Percentiles rank a stretch among this genome's conserved stretches.
Conservation (phyloP, 2,329 filamentous ascomycete species). For the Sclerotinia glacialis region DNA sequence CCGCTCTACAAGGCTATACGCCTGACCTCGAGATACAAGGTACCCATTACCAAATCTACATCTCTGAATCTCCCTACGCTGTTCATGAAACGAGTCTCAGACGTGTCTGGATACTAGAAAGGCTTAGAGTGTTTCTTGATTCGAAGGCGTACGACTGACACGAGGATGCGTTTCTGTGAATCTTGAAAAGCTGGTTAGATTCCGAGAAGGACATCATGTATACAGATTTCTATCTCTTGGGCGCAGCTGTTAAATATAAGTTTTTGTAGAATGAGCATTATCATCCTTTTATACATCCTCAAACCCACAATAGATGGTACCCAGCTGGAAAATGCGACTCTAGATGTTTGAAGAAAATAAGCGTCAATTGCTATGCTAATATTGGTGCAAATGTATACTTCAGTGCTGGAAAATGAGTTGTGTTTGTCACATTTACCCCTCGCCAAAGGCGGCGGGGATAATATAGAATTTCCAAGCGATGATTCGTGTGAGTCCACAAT, state of each 20-base stretch:
- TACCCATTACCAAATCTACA: background rate
- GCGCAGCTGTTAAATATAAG: no score
- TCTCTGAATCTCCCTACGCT: background rate
- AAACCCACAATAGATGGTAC: no score
- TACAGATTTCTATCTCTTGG: no score
- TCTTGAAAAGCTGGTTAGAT: background rate
- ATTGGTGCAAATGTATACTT: background rate
- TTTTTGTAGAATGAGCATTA: no score
- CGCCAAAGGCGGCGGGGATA: conserved; percentile 16
- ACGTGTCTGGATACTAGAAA: background rate
- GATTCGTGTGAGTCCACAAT: conserved; percentile 7
- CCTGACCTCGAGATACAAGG: background rate
- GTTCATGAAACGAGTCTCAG: background rate
- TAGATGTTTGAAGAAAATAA: no score
- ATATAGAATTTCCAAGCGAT: background rate
- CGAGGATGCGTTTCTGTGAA: no score
- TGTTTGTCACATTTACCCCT: conserved; percentile 5
- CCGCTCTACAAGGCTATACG: background rate
- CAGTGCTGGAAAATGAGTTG: background rate
- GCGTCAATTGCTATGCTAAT: background rate
- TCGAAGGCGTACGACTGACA: background rate
- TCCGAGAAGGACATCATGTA: background rate
- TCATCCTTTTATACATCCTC: no score
- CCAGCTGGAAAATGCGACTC: background rate
- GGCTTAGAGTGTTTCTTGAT: background rate